Conservation (phyloP, 176 grass and related monocot species). For the Zoysia japonica region DNA sequence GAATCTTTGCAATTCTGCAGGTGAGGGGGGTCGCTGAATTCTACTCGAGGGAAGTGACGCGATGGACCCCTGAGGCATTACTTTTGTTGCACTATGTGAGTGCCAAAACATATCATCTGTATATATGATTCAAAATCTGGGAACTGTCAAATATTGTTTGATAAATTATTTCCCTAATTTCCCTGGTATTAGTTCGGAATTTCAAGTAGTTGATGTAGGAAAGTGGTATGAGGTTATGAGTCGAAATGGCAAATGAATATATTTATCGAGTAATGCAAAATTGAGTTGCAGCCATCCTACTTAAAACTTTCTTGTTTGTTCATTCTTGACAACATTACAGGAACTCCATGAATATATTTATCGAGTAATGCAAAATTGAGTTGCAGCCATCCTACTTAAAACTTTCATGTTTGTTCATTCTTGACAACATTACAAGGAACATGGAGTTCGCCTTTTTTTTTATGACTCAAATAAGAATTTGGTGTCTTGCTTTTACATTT, state of each 20-base stretch:
- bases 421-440: not conserved
- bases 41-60: constrained; percentile 15
- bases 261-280: not conserved
- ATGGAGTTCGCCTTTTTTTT: not conserved
- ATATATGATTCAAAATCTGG: too few species aligned
- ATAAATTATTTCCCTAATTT: not conserved
- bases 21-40: constrained; percentile 53
- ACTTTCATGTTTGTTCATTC: constrained; percentile 3
- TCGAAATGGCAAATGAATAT: not conserved
- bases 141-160: not conserved
- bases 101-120: not conserved
- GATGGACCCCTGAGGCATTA: constrained; percentile 48
- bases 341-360: not conserved
- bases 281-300: not conserved
- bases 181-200: not conserved
- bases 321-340: not conserved
- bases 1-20: constrained; percentile 31
- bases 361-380: not conserved
- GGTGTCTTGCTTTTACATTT: not conserved
- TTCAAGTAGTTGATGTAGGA: not conserved
- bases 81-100: constrained; percentile 48
- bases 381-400: not conserved
- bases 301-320: not conserved
- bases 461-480: not conserved
- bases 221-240: not conserved